These are phyloP conservation scores for Ceratocystis albifundus DNA, from an alignment of 2,329 filamentous ascomycete species.

Conservation along the genomic window DNA sequence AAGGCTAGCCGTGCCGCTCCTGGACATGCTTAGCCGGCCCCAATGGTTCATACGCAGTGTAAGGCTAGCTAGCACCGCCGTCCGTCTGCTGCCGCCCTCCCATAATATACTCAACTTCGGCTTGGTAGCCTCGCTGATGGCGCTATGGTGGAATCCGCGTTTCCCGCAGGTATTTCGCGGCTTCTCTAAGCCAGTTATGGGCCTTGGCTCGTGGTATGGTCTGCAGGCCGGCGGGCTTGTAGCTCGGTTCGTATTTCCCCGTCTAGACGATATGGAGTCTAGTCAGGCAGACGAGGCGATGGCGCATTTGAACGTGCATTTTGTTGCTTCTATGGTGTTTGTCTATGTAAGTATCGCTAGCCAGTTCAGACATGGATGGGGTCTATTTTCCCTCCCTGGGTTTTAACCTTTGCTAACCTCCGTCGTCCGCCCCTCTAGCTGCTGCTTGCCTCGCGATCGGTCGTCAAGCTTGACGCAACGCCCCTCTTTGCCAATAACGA, in stretches of 20 bases:
- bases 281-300: slow-evolving; percentile 32
- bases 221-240: slow-evolving; percentile 50
- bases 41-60: slow-evolving; percentile 9
- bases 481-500: slow-evolving; percentile 37
- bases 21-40: not conserved
- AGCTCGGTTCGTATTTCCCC: slow-evolving; percentile 42
- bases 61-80: slow-evolving; percentile 24
- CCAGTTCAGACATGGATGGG: too few species aligned
- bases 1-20: slow-evolving; percentile 10
- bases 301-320: slow-evolving; percentile 43
- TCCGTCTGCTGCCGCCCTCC: slow-evolving; percentile 34
- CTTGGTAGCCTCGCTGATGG: slow-evolving; percentile 39
- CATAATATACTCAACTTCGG: slow-evolving; percentile 38
- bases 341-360: slow-evolving; percentile 38
- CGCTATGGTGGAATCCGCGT: slow-evolving; percentile 58
- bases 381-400: not conserved
- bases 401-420: not conserved
- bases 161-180: slow-evolving; percentile 50
- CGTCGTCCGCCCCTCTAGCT: not conserved
- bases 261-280: slow-evolving; percentile 33
- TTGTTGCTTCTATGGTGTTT: slow-evolving; percentile 42
- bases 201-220: slow-evolving; percentile 53
- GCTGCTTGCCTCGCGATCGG: slow-evolving; percentile 5
- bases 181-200: slow-evolving; percentile 47
- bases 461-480: slow-evolving; percentile 41